These are phyloP conservation scores for Bruguiera sexangula DNA, from an alignment of 345 rosid species.

Conservation along the genomic window DNA sequence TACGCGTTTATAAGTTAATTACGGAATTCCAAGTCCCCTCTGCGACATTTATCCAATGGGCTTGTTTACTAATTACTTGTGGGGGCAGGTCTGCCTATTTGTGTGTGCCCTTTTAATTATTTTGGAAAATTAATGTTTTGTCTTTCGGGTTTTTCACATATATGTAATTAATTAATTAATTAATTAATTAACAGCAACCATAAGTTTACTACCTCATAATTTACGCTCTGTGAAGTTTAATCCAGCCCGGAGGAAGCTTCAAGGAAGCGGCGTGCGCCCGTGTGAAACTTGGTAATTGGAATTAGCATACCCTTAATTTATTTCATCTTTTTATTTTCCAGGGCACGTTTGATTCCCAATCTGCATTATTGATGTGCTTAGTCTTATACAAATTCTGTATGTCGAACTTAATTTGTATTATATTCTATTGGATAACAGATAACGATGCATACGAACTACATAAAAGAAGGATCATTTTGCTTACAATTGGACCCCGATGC, in stretches of 20 bases:
- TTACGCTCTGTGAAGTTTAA: not conserved
- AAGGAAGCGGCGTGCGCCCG: not conserved
- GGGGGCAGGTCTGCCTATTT: not conserved
- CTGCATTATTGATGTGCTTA: too few species aligned
- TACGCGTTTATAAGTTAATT: not conserved
- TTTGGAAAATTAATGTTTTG: not conserved
- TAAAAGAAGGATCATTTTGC: too few species aligned
- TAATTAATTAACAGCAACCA: too few species aligned
- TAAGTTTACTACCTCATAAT: not conserved
- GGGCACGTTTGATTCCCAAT: too few species aligned
- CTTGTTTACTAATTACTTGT: not conserved
- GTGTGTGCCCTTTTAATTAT: not conserved
- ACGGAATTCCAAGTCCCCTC: constrained; percentile 6
- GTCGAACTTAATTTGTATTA: too few species aligned
- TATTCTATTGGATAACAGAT: too few species aligned
- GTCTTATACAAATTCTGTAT: too few species aligned
- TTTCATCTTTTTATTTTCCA: not conserved
- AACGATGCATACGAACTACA: too few species aligned
- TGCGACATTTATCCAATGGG: constrained; percentile 5
- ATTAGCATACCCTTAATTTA: not conserved
- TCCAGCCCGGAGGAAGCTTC: not conserved
- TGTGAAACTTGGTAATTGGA: too few species aligned
- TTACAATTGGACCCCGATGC: too few species aligned
- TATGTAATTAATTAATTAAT: too few species aligned
- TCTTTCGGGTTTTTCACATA: too few species aligned